These are phyloP conservation scores for Tolypocladium tropicale DNA, from an alignment of 2,329 filamentous ascomycete species.

Conservation along the genomic window DNA sequence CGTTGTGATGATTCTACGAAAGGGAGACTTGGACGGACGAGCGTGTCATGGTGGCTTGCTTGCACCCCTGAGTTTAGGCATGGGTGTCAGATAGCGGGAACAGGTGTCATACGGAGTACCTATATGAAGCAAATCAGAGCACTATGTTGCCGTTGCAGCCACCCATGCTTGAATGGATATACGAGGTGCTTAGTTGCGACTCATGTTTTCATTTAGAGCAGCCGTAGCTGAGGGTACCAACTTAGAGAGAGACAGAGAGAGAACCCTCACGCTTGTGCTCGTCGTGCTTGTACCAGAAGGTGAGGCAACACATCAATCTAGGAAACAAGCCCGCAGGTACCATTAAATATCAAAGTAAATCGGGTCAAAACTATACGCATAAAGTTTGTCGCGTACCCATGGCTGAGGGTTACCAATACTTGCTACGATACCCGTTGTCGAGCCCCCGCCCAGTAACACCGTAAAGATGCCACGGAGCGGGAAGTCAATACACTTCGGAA, in stretches of 20 bases:
- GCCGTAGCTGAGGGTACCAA: not conserved
- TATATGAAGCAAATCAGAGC: not conserved
- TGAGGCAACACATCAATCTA: conserved; percentile 53
- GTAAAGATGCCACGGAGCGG: not conserved
- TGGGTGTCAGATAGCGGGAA: not conserved
- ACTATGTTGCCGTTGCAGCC: not conserved
- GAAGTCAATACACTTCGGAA: not conserved
- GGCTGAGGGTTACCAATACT: not conserved
- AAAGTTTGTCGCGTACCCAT: not conserved
- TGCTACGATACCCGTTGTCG: conserved; percentile 1
- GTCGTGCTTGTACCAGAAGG: conserved; percentile 62
- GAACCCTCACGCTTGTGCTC: conserved; percentile 60
- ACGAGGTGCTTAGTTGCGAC: too few relatives aligned
- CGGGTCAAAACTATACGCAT: not conserved
- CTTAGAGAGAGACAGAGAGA: not conserved
- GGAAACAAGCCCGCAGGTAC: conserved; percentile 53
- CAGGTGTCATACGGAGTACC: not conserved
- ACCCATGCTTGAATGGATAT: too few relatives aligned
- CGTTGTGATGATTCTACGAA: not conserved
- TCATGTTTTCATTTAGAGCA: not conserved
- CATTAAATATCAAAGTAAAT: conserved; percentile 13
- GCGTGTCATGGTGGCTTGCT: not conserved
- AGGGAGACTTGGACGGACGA: not conserved
- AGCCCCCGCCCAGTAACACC: conserved; percentile 1
- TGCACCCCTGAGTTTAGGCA: not conserved